Conservation (phyloP, 495 filamentous ascomycete species). For the Oidiodendron maius region DNA sequence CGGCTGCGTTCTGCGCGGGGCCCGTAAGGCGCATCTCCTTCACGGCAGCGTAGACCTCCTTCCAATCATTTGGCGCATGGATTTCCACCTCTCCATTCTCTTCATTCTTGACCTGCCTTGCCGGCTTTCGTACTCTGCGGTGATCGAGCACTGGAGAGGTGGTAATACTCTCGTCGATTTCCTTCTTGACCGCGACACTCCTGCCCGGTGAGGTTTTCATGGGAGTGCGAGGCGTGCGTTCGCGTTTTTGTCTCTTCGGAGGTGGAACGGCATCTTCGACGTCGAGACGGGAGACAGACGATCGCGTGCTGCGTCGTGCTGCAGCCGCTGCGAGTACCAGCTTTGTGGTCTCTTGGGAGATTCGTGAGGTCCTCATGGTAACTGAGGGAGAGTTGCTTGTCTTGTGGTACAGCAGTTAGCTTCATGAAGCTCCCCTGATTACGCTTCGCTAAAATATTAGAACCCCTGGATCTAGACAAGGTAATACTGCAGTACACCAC, state of each 20-base stretch:
- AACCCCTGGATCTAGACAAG: too few relatives aligned
- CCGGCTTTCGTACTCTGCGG: conserved; percentile 48
- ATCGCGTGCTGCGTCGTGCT: conserved; percentile 28
- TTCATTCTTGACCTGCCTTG: conserved; percentile 53
- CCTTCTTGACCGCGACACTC: conserved; percentile 26
- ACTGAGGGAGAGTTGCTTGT: too few relatives aligned
- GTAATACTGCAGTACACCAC: too few relatives aligned
- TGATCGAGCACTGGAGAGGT: conserved; percentile 44
- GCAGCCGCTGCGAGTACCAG: conserved; percentile 38
- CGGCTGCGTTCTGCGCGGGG: conserved; percentile 60
- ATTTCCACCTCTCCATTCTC: conserved; percentile 47
- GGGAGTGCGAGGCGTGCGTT: conserved; percentile 18
- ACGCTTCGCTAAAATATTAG: too few relatives aligned
- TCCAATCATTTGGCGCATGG: conserved; percentile 75
- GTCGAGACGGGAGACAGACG: conserved; percentile 37
- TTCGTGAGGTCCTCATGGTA: conserved; percentile 56
- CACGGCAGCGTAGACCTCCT: conserved; percentile 70
- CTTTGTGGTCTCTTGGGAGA: conserved; percentile 52
- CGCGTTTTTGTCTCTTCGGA: conserved; percentile 20
- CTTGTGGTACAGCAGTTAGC: too few relatives aligned
- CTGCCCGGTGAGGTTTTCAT: conserved; percentile 20
- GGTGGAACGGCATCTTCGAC: conserved; percentile 16
- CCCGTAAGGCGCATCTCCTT: conserved; percentile 73
- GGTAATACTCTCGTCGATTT: conserved; percentile 55
- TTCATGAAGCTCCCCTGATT: too few relatives aligned